Base-by-base conservation (phyloP, 805 yeast genomes). In the Vanderwaltozyma verrucispora region DNA sequence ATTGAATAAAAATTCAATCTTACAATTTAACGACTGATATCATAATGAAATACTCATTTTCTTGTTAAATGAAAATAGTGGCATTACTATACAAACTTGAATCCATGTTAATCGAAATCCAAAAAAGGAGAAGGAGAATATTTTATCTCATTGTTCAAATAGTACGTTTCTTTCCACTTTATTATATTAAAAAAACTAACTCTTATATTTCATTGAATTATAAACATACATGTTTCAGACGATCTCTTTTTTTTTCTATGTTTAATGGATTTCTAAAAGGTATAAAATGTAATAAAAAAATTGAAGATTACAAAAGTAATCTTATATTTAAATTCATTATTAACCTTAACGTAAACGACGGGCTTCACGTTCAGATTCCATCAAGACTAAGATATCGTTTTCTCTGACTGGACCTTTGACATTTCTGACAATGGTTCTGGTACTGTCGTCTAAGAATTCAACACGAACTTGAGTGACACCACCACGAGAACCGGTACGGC, bases 401-500 rank as follows among this genome's bases (percentile, higher is more conserved):
- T 85, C 95, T 71, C 95, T 83, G 69, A 85, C 95, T 69, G 95
- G 94, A 65, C 95, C 95, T 72, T 85, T 85, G 71, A 85, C 95
- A 80, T 85, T 85, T 80, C 95, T 84, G 77, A 85, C 94, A 63
- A 85, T 85, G 65, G 92, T 81, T 78, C 95, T 83, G 72, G 92
- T 75, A 64, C 88, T 75, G 70, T 86, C 95, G 64, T 86, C 95
- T 68, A 85, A 75, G 80, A 85, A 86, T 73, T 85, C 95, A 65
- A 85, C 95, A 72, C 95, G 85, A 72, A 86, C 95, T 74, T 85
- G 95, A 74, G 95, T 85, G 72, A 85, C 95, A 78, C 96, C 96
- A 83, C 97, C 97, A 77, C 97, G 89, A 70, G 98, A 89, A 70
- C 98, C 98, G 81, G 98, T 89, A 76, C 98, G 89, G 71, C 97